Conservation (phyloP, 1,284 basidiomycete genomes). For the Mycosarcoma mackinlayi region DNA sequence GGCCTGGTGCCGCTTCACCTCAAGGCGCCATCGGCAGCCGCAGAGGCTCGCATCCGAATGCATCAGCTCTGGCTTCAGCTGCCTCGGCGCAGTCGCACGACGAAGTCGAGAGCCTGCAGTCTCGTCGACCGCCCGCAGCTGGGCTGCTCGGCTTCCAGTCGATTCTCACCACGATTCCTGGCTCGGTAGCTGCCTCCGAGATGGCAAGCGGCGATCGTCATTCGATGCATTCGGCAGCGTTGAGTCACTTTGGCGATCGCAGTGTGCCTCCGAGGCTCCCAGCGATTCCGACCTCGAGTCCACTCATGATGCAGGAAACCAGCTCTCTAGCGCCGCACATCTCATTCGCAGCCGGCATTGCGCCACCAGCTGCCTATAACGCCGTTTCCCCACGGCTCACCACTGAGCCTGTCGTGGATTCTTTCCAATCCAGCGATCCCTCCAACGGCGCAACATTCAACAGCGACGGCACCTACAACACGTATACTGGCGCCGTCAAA, state of each 20-base stretch:
- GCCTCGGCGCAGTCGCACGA: slow-evolving; percentile 3
- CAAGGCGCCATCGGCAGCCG: slow-evolving; percentile 17
- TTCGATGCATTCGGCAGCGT: slow-evolving; percentile 17
- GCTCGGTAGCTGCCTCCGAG: slow-evolving; percentile 29
- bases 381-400: slow-evolving; percentile 1
- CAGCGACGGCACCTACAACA: slow-evolving; percentile 37
- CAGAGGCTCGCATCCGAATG: slow-evolving; percentile 19
- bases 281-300: slow-evolving; percentile 29
- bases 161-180: slow-evolving; percentile 29
- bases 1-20: slow-evolving; percentile 14
- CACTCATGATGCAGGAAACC: slow-evolving; percentile 22
- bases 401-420: slow-evolving; percentile 13
- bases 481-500: slow-evolving; percentile 26
- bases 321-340: slow-evolving; percentile 8
- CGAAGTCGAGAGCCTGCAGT: slow-evolving; percentile 10
- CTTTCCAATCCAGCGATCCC: slow-evolving; percentile 15
- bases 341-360: neutral
- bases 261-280: slow-evolving; percentile 27
- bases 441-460: slow-evolving; percentile 22
- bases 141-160: slow-evolving; percentile 19
- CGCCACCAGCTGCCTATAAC: neutral
- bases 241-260: slow-evolving; percentile 4
- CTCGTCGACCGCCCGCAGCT: slow-evolving; percentile 19
- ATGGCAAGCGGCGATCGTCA: slow-evolving; percentile 23
- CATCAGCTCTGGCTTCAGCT: slow-evolving; percentile 15